These are phyloP conservation scores for Calvatia gigantea DNA, from an alignment of 768 basidiomycete species.

Conservation along the genomic window DNA sequence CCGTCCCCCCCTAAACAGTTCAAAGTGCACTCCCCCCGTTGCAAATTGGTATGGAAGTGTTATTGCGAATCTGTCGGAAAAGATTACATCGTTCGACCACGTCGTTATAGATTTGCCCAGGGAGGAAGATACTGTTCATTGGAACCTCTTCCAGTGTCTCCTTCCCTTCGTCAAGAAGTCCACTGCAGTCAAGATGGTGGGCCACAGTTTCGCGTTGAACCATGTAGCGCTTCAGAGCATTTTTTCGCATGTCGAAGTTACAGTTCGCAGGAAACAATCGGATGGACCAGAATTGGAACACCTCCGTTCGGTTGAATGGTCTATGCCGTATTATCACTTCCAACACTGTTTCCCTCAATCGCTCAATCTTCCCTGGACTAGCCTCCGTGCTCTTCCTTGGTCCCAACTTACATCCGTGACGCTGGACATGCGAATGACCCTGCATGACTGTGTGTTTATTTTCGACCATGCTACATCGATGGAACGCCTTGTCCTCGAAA, in stretches of 20 bases:
- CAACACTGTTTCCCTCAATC: background rate
- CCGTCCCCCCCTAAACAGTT: background rate
- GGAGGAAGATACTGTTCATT: background rate
- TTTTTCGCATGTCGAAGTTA: background rate
- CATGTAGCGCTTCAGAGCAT: background rate
- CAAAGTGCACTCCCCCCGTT: background rate
- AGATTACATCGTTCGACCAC: background rate
- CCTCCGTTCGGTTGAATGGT: background rate
- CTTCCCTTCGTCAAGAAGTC: background rate
- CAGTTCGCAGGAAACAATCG: background rate
- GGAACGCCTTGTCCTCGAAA: constrained; percentile 1
- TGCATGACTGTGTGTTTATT: constrained; percentile 6
- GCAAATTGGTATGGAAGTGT: background rate
- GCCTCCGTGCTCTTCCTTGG: constrained; percentile 2
- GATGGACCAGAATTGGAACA: background rate
- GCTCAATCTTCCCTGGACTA: constrained; percentile 6
- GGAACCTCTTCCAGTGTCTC: background rate
- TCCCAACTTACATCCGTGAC: background rate
- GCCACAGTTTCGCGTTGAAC: background rate
- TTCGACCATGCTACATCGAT: background rate
- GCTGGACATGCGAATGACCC: background rate
- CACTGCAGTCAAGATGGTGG: background rate
- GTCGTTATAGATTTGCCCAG: background rate
- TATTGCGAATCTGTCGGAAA: background rate
- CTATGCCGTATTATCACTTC: background rate